Evolutionary conservation across 2,329 filamentous ascomycete genomes (phyloP), one percentile per base, ranked within the genome.

Genomic region (Scortechinia acanthostroma): DNA sequence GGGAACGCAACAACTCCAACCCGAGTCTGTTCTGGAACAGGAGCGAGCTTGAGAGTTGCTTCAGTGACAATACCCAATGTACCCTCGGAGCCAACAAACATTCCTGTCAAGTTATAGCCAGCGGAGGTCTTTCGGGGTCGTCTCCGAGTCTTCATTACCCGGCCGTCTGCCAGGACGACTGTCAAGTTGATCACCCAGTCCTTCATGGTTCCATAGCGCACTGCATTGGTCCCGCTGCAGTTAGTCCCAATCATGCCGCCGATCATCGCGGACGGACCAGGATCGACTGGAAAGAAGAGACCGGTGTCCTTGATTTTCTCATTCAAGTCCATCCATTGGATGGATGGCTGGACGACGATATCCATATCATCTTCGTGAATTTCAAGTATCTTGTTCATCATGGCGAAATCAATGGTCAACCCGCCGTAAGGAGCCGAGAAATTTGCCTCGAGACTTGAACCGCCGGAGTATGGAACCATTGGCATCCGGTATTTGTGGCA

Each of bases 281-380:
- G 91, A 56, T 96, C 91, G 13, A 95, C 83, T 1, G 91, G 91
- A 58, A 95, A 94, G 66, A 95, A 95, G 1, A 96, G 76, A 0
- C 88, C 88, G 3, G 78, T 83, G 30, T 77, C 73, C 62, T 85
- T 78, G 55, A 83, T 60, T 53, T 78, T 66, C 51, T 85, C 80
- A 55, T 96, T 96, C 47, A 96, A 67, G 44, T 86, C 80, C 75
- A 94, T 90, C 90, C 90, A 96, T n/a, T 86, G 84, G 6, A 96
- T 83, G 4, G 86, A 87, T 2, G 91, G 91, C 60, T 96, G 91
- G 2, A 96, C 89, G 3, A 95, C 87, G 43, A 95, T 74, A 54
- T 96, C 91, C 86, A 95, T 89, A 59, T 95, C 91, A 3, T 88
- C 84, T 52, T 86, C 83, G 60, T 95, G 86, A 46, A 95, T 72